Conservation (phyloP, 2,329 filamentous ascomycete species). For the Aureobasidium sp. region DNA sequence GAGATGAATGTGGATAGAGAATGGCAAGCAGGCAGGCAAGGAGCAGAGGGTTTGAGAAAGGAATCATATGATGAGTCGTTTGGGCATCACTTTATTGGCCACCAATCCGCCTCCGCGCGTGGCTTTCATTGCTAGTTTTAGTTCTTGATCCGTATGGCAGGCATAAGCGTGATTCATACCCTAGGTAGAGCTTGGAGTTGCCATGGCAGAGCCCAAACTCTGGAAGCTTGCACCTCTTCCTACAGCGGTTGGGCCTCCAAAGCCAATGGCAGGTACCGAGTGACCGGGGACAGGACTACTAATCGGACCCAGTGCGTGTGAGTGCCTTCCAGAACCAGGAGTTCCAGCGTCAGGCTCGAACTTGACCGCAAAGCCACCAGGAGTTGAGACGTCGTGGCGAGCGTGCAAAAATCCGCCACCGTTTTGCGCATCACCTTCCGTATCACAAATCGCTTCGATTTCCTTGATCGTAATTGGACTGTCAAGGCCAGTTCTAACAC, state of each 20-base stretch:
- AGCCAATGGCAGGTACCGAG: constrained; percentile 30
- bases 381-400: constrained; percentile 37
- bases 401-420: constrained; percentile 84
- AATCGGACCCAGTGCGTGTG: constrained; percentile 39
- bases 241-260: not conserved
- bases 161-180: not conserved
- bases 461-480: constrained; percentile 55
- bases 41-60: too few species aligned
- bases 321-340: constrained; percentile 25
- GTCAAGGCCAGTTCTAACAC: constrained; percentile 51
- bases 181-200: constrained; percentile 4
- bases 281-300: constrained; percentile 41
- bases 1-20: not conserved
- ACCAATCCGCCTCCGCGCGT: too few species aligned
- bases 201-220: constrained; percentile 11
- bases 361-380: constrained; percentile 36
- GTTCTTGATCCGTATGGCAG: not conserved
- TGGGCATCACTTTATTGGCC: too few species aligned
- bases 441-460: constrained; percentile 79
- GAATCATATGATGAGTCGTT: too few species aligned
- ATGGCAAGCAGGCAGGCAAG: too few species aligned
- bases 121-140: not conserved
- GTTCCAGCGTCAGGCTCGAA: constrained; percentile 31
- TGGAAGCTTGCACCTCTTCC: constrained; percentile 13
- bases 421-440: constrained; percentile 77